Percentiles rank a stretch among this genome's conserved stretches.
These are phyloP conservation scores for Naganishia friedmannii DNA, from an alignment of 768 basidiomycete species.

Conservation along the genomic window DNA sequence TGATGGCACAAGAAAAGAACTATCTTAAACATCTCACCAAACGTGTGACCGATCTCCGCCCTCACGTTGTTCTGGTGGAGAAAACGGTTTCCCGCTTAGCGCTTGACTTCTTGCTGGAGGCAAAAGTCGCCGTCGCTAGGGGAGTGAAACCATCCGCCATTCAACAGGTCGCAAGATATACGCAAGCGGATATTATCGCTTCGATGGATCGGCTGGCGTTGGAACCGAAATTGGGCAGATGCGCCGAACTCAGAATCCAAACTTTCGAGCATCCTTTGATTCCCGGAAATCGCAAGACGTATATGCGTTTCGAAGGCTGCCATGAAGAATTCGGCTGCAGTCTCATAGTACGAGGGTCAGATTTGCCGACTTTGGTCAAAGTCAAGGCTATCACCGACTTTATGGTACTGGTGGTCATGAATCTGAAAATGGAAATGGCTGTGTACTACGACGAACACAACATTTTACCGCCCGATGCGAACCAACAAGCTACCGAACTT, in stretches of 20 bases:
- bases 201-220: constrained; percentile 90
- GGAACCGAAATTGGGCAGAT: constrained; percentile 85
- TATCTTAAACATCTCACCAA: constrained; percentile 81
- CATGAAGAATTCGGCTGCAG: constrained; percentile 90
- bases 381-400: constrained; percentile 92
- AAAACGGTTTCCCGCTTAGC: constrained; percentile 86
- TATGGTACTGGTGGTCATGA: constrained; percentile 85
- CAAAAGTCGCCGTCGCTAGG: constrained; percentile 85
- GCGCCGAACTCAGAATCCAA: constrained; percentile 77
- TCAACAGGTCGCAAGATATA: constrained; percentile 84
- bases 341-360: constrained; percentile 81
- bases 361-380: constrained; percentile 72
- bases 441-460: constrained; percentile 53
- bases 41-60: constrained; percentile 84
- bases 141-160: constrained; percentile 84
- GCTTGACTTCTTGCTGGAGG: constrained; percentile 75
- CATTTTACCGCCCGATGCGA: constrained; percentile 42
- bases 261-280: constrained; percentile 93
- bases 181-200: constrained; percentile 88
- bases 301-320: constrained; percentile 98
- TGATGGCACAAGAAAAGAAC: constrained; percentile 87
- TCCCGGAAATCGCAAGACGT: constrained; percentile 89
- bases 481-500: constrained; percentile 9
- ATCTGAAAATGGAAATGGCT: constrained; percentile 78
- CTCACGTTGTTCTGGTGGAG: constrained; percentile 88